Evolutionary conservation across 306 rosid genomes (phyloP), one percentile per base, ranked within the genome.

Genomic region (Fragaria nilgerrensis): DNA sequence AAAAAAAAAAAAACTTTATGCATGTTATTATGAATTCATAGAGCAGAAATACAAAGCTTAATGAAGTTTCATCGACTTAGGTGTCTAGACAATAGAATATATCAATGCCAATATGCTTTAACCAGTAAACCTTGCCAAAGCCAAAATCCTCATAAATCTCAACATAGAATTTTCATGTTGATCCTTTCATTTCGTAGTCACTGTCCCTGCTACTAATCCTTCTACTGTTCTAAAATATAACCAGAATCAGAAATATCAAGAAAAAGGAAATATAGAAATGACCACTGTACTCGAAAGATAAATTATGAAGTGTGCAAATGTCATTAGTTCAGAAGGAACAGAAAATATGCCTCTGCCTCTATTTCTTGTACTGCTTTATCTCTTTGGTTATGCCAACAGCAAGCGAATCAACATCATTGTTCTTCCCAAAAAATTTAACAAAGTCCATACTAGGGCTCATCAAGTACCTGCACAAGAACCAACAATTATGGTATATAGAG

Each of bases 401-500:
- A 53, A 94, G 96, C 19, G 97, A 87, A 79, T 94, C 89, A 64
- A 75, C 95, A 82, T 90, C 92, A 66, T 90, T 83, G 87, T 92
- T 94, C 90, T 92, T 91, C 82, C 98, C 98, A 44, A 90, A 94
- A 81, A 88, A 94, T 80, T 92, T 94, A 2, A 90, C 90, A 55
- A 92, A 92, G 43, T 79, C 81, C 98, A 94, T 94, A 72, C 87
- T 78, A 14, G 98, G 98, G 62, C 86, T 87, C 98, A 94, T 90
- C 81, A 94, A 86, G 83, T 94, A 94, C 89, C 98, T 94, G 93
- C 79, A 89, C 43, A 72, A 65, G 56, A 77, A 70, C 65, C 45
- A 48, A 48, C 43, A 70, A 70, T 55, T 11, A 47, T 16, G 17
- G 32, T 15, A 9, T 9, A 36, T 5, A 37, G 41, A 25, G 10